Evolutionary conservation across 179 eudicot species (phyloP), one percentile per base, ranked within the genome.

Genomic region (Beta lomatogona): DNA sequence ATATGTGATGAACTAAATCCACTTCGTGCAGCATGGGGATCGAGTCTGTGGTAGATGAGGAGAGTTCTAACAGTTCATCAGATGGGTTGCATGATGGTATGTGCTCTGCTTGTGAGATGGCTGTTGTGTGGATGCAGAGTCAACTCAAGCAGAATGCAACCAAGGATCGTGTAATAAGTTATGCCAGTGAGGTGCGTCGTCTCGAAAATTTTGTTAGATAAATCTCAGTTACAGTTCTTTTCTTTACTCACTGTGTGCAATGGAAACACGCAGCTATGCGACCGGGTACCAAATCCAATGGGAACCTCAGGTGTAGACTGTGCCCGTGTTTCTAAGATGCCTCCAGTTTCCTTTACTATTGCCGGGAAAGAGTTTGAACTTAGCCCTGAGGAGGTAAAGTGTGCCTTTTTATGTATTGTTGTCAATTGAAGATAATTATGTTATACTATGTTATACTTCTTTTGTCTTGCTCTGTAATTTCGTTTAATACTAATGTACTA

Each of bases 91-190:
- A 55, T 73, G 94, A 87, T 52, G 88, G 84, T 72, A 86, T 85
- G 84, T 94, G 98, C 76, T 72, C 89, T 31, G 88, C 89, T 70
- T 94, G 98, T 79, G 89, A 93, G 89, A 93, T 94, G 97, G 86
- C 92, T 69, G 96, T 93, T 79, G 93, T 93, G 50, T 94, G 98
- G 98, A 91, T 94, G 88, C 91, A 93, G 81, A 94, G 89, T 81
- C 92, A 92, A 82, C 81, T 94, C 52, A 86, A 71, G 75, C 88
- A 84, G 74, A 94, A 93, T 81, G 83, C 85, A 84, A 91, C 97
- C 21, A 84, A 90, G 82, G 97, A 92, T 3, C 83, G 79, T 66
- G 91, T 92, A 67, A 63, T 94, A 80, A 78, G 87, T 79, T 94
- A 94, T 81, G 90, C 83, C n/a, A 87, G 88, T 78, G 73, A 93